These are phyloP conservation scores for Alloteropsis semialata DNA, from an alignment of 176 grass and related monocot genomes.

Conservation along the genomic window DNA sequence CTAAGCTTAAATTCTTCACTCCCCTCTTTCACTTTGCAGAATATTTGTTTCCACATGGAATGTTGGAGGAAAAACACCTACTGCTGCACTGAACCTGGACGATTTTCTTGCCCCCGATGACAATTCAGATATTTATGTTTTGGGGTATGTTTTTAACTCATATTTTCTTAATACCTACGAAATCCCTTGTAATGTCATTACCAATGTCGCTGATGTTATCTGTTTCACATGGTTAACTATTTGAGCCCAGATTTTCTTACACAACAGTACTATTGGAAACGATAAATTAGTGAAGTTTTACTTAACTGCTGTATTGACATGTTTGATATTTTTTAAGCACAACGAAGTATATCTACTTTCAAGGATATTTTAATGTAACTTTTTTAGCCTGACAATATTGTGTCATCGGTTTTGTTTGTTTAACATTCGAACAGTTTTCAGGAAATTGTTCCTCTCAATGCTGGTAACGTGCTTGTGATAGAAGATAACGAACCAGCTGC, in stretches of 20 bases:
- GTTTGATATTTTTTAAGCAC: conserved; percentile 1
- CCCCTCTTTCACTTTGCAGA: conserved; percentile 37
- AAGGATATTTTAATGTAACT: neutral
- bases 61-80: conserved; percentile 85
- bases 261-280: conserved; percentile 5
- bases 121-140: conserved; percentile 87
- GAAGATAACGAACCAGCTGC: conserved; percentile 79
- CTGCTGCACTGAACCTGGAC: conserved; percentile 57
- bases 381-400: neutral
- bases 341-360: neutral
- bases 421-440: conserved; percentile 78
- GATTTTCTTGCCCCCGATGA: conserved; percentile 75
- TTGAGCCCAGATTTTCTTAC: conserved; percentile 7
- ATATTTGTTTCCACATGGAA: conserved; percentile 97
- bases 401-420: conserved; percentile 9
- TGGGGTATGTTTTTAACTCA: conserved; percentile 54
- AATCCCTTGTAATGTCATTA: neutral
- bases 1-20: conserved; percentile 1
- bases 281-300: neutral
- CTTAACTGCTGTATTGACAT: neutral
- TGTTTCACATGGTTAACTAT: neutral
- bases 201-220: neutral
- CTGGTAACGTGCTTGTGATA: conserved; percentile 78
- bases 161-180: neutral
- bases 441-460: conserved; percentile 94